Evolutionary conservation across 495 filamentous ascomycete genomes (phyloP).

Genomic region (Lasiosphaeria hispida): DNA sequence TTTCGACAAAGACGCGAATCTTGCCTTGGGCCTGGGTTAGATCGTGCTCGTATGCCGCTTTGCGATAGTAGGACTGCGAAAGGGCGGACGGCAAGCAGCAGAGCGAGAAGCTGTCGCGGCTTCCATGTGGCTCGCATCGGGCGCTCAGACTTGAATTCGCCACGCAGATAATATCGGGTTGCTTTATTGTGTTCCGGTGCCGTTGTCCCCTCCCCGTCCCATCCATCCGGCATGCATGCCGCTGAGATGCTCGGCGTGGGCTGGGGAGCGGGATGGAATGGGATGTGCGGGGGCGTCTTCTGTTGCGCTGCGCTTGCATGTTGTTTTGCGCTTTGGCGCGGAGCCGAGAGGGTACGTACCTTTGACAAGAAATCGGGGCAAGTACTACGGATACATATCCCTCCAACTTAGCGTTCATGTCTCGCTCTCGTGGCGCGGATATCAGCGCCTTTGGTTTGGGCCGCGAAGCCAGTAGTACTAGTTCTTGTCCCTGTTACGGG

Average conservation of each 20-base stretch:
- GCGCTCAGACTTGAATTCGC: not conserved
- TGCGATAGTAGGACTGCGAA: not conserved
- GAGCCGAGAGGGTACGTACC: too few relatives aligned
- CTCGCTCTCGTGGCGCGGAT: too few relatives aligned
- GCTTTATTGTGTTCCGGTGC: not conserved
- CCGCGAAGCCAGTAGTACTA: too few relatives aligned
- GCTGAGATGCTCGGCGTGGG: not conserved
- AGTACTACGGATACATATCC: too few relatives aligned
- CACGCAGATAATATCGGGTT: not conserved
- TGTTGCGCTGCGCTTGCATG: too few relatives aligned
- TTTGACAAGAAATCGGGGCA: too few relatives aligned
- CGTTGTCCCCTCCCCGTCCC: not conserved
- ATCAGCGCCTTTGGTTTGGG: too few relatives aligned
- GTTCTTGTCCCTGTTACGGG: too few relatives aligned
- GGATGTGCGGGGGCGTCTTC: too few relatives aligned
- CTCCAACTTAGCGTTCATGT: too few relatives aligned
- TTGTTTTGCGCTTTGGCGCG: too few relatives aligned
- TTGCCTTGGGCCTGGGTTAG: not conserved
- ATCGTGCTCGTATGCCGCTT: not conserved
- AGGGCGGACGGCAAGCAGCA: not conserved
- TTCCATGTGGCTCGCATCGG: not conserved
- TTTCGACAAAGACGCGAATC: constrained; percentile 14
- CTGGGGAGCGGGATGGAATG: too few relatives aligned
- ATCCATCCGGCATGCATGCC: constrained; percentile 1
- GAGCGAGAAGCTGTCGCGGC: not conserved